Percentiles rank a stretch among this genome's conserved stretches.
Evolutionary conservation across 2,329 filamentous ascomycete genomes (phyloP).

Genomic region (Nectriaceae sp.): DNA sequence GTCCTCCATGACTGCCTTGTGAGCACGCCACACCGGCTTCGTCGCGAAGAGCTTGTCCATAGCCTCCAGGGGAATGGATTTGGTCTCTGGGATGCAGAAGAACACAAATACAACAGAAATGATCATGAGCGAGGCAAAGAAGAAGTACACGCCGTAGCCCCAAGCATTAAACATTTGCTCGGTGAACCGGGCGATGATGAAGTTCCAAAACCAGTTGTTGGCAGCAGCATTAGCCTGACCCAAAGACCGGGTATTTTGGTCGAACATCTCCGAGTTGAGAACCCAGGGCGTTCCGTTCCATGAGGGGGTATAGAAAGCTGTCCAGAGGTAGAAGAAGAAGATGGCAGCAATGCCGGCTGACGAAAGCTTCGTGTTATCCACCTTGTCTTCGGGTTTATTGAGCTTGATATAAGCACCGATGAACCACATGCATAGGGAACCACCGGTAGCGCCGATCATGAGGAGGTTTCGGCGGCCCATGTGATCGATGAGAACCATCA

Average conservation of each 20-base stretch:
- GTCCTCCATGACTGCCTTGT: constrained; percentile 46
- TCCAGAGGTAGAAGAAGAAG: constrained; percentile 61
- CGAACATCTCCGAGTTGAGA: constrained; percentile 75
- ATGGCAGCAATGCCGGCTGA: constrained; percentile 66
- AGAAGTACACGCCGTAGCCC: constrained; percentile 68
- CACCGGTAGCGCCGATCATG: constrained; percentile 61
- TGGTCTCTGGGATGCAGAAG: constrained; percentile 67
- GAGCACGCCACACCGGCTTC: constrained; percentile 47
- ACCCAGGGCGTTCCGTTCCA: constrained; percentile 81
- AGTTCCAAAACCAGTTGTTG: constrained; percentile 75
- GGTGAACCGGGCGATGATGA: constrained; percentile 68
- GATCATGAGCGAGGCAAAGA: constrained; percentile 67
- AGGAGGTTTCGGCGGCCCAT: constrained; percentile 58
- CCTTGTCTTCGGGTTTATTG: constrained; percentile 44
- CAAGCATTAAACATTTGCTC: constrained; percentile 63
- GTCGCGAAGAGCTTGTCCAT: constrained; percentile 64
- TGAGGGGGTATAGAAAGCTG: constrained; percentile 67
- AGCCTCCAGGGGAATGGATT: constrained; percentile 63
- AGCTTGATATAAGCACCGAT: constrained; percentile 50
- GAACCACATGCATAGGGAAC: constrained; percentile 68
- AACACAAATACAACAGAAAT: constrained; percentile 59
- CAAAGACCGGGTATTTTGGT: constrained; percentile 61
- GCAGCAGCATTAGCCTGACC: constrained; percentile 72
- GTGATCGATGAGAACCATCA: constrained; percentile 68
- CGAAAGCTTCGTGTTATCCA: constrained; percentile 31